Base-by-base conservation (phyloP, 331 rosid species). In the Pyracantha coccinea region DNA sequence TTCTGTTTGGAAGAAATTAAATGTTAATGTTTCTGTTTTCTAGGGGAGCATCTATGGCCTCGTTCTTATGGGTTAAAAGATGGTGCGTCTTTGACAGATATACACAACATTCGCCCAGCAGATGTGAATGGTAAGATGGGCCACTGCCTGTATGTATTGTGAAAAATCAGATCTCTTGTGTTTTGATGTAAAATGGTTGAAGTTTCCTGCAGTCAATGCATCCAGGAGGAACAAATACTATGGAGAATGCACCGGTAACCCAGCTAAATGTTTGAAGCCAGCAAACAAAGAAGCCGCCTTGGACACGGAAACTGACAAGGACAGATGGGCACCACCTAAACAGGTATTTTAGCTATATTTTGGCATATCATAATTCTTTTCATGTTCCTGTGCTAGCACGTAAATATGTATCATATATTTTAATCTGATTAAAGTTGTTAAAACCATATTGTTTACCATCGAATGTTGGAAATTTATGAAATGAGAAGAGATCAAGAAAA, bases 21-120 rank as follows among this genome's bases (percentile, higher is more conserved):
- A 41, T 21, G 35, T 68, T 66, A 25, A 23, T 16, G 19, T 24
- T 33, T n/a, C 67, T 58, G 4, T n/a, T 53, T 76, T 52, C 31
- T 80, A 88, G 93, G 96, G 86, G 96, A 90, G 74, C 96, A 90
- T 81, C 87, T 90, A 50, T 88, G 96, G 93, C 96, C 96, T 60
- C 93, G 91, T 65, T 90, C 93, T 68, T 90, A 85, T 86, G 96
- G 96, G 53, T 62, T 90, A 63, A 78, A 68, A 67, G 27, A 35
- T 33, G 88, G 87, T 61, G 82, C 91, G 63, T 83, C 96, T 28
- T 75, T 90, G 83, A 85, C 93, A 64, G 93, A 90, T 78, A 23
- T 88, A 69, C 91, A 90, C 71, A 90, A 90, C 81, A 90, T 90
- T 84, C 91, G 85, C 28, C 93, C 91, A 50, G 90, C 90, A 74